Evolutionary conservation across 2,329 filamentous ascomycete species (phyloP), one percentile per base, ranked within the genome.

Genomic region (Rasamsonia emersonii): DNA sequence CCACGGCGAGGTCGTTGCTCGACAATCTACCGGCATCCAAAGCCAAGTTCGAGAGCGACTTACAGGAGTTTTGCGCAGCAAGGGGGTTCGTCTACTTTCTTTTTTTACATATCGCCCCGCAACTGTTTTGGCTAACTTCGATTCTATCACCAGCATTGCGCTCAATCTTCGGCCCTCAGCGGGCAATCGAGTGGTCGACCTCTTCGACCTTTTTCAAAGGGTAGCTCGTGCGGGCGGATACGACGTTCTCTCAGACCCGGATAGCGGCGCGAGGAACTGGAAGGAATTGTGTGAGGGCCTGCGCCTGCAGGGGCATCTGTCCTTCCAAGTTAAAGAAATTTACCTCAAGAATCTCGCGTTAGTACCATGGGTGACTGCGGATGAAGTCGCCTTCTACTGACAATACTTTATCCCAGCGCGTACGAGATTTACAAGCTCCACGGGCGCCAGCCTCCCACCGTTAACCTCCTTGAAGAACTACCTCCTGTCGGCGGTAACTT

Each of bases 381-480:
- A 17, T 25, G n/a, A 15, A 9, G 15, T 25, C 14, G 18, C 10
- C 3, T 5, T 25, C 5, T 19, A 14, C 13, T 14, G 17, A 26
- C 14, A 9, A 13, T 17, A 4, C 15, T 10, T 3, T n/a, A 26
- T 14, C n/a, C 15, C 15, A 32, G 30, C 5, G 23, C 30, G 11
- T 32, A 32, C 30, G 30, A 32, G 21, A 25, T 32, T 17, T 2
- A 9, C 14, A 11, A n/a, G 23, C 30, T 32, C 13, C 30, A 32
- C 14, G 13, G 19, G 4, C 7, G 30, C 5, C n/a, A 20, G 3
- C 30, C 30, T 24, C 16, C 30, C 5, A n/a, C 29, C 7, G 19
- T n/a, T 10, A 9, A 3, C 11, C 29, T 31, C 9, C 18, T 31
- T 5, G 29, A 31, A 9, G 20, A 24, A 14, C 18, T 31, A 5